Base-by-base conservation (phyloP, 2,329 filamentous ascomycete genomes). In the Trichoderma cornu-damae region DNA sequence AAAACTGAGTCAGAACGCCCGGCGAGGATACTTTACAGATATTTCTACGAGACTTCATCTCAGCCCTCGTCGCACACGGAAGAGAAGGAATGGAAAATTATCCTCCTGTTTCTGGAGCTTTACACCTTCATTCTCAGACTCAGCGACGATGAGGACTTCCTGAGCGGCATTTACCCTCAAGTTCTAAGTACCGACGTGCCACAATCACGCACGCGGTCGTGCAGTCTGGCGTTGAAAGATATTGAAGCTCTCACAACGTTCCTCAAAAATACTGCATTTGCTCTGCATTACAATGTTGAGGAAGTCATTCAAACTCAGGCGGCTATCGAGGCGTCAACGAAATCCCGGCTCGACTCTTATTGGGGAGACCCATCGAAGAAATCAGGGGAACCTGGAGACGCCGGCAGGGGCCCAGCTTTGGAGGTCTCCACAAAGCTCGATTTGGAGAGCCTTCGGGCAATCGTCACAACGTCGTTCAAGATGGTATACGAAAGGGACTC, bases 131-230 rank as follows among this genome's bases (percentile, higher is more conserved):
- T 96, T 2, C 77, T 97, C 11, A 88, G 94, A 64, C 84, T 97
- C 32, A 96, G 93, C 69, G 94, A 99, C 64, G 94, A 99, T 62
- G 93, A 97, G 63, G 94, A 99, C 65, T 99, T 99, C 68, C 88
- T 96, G 61, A 82, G 84, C 57, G 79, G 79, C 56, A 73, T 81
- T 60, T 74, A 71, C 37, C 74, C 77, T 24, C 63, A 67, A 54
- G 58, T 69, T 28, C 63, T 74, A 18, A 70, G 72, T n/a, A 68
- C 65, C 18, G 71, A 69, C 47, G 74, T 69, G 26, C 74, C 70
- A 22, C 75, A 65, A 56, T 80, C 77, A 51, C 78, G 76, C 53
- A 78, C 80, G 61, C 79, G 77, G 70, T 77, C 74, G 60, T 87
- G 89, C 69, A 86, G 89, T 43, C 77, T 97, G 5, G 82, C 84